Base-by-base conservation (phyloP, 352 stramenopile species). In the Plasmopara viticola region DNA sequence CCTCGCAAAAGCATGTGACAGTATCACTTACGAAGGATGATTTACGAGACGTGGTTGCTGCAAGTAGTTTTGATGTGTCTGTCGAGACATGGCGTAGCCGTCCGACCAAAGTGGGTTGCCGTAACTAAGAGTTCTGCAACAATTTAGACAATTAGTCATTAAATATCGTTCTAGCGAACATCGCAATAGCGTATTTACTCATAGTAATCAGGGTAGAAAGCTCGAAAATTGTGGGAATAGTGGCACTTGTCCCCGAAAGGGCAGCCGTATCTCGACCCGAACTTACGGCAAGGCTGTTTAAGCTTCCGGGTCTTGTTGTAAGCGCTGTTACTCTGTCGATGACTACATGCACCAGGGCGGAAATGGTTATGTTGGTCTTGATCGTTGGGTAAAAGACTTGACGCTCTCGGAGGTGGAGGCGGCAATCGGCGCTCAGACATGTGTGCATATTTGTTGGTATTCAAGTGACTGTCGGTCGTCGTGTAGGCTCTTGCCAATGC, bases 241-340 rank as follows among this genome's bases (percentile, higher is more conserved):
- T 57, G 78, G 50, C 81, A 91, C 12, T 66, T 69, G 30, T 51
- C 43, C 5, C 78, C 81, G 29, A 81, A 89, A 4, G 25, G 31
- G 34, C 81, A 91, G 5, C 44, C 68, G 15, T 68, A 75, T 20
- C 55, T 54, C 0, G 64, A 59, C 3, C 64, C 25, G 47, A 85
- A 86, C 42, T 75, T 74, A 6, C 72, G 54, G 46, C 78, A 88
- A 4, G 47, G 33, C 29, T 60, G 42, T 43, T 31, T 42, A 2
- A 50, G 28, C 30, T 63, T 62, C 50, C 51, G 62, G n/a, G 41
- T 42, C 29, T 66, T 72, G 37, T 49, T 25, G 43, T 38, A 52
- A 13, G 30, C 17, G 44, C 28, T 41, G 46, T 25, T 44, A n/a
- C 15, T 51, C 28, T 55, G 51, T 9, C 59, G 52, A 46, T 58